A percentile compares a stretch with the other conserved stretches of the same genome.
Conservation (phyloP, 192 early-diverging fungal species). For the Backusella westeae region DNA sequence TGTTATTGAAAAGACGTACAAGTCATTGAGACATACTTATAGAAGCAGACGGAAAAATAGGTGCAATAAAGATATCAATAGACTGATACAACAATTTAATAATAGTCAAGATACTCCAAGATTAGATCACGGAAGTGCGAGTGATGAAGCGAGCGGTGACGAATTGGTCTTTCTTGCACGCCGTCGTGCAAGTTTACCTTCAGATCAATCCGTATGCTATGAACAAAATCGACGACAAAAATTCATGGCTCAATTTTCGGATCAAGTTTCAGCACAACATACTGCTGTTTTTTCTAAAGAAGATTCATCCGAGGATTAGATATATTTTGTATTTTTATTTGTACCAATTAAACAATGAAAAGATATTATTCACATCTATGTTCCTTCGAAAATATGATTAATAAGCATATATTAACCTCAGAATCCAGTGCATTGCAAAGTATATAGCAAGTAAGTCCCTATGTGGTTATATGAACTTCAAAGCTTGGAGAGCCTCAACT, state of each 20-base stretch:
- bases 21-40: background rate
- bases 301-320: background rate
- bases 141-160: conserved; percentile 2
- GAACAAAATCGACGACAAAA: conserved; percentile 8
- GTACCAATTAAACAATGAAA: too few species aligned
- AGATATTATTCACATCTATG: too few species aligned
- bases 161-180: background rate
- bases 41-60: background rate
- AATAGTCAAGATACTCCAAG: background rate
- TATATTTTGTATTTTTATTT: too few species aligned
- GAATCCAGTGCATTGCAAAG: too few species aligned
- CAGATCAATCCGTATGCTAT: background rate
- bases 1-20: conserved; percentile 48
- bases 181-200: background rate
- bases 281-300: background rate
- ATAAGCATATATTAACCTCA: too few species aligned
- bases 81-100: background rate
- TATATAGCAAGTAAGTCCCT: too few species aligned
- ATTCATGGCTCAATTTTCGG: conserved; percentile 24
- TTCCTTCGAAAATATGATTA: too few species aligned
- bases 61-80: background rate
- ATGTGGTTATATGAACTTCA: too few species aligned
- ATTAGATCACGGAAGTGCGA: background rate
- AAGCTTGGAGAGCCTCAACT: too few species aligned
- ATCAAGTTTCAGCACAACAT: conserved; percentile 10